Conservation (phyloP, 2,329 filamentous ascomycete genomes). For the Alternaria hordeiaustralica region DNA sequence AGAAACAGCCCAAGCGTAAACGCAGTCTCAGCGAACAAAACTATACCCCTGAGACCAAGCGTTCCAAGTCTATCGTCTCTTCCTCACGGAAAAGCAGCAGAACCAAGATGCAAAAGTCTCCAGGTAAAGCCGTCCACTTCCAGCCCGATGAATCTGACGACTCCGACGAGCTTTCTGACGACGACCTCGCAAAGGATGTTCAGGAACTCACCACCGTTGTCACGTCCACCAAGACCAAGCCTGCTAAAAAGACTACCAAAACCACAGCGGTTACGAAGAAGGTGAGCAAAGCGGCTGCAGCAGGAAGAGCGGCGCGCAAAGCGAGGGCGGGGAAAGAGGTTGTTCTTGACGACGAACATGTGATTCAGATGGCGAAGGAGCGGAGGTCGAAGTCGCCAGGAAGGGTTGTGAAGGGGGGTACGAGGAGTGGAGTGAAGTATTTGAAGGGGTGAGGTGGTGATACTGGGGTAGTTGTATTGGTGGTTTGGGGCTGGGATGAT, state of each 20-base stretch:
- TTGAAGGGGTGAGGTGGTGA: background rate
- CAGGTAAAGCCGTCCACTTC: background rate
- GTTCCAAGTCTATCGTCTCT: background rate
- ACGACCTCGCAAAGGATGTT: background rate
- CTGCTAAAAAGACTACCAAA: background rate
- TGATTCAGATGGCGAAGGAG: background rate
- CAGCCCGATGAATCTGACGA: background rate
- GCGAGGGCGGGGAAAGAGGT: background rate
- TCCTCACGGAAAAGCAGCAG: background rate
- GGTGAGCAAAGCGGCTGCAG: background rate
- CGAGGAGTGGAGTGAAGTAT: background rate
- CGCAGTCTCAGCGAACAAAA: background rate
- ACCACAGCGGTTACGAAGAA: background rate
- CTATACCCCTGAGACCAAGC: constrained; percentile 1
- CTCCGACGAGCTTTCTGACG: background rate
- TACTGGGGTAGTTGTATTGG: background rate
- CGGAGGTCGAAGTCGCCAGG: background rate
- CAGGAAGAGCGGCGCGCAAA: constrained; percentile 2
- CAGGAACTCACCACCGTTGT: background rate
- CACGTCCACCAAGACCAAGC: background rate
- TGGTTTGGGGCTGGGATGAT: background rate
- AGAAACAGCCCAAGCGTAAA: constrained; percentile 2
- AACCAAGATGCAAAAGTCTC: background rate
- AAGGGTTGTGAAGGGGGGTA: background rate
- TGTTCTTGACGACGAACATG: background rate